These are phyloP conservation scores for Geotrichum cucujoidarum DNA, from an alignment of 1,139 yeast genomes.

Conservation along the genomic window DNA sequence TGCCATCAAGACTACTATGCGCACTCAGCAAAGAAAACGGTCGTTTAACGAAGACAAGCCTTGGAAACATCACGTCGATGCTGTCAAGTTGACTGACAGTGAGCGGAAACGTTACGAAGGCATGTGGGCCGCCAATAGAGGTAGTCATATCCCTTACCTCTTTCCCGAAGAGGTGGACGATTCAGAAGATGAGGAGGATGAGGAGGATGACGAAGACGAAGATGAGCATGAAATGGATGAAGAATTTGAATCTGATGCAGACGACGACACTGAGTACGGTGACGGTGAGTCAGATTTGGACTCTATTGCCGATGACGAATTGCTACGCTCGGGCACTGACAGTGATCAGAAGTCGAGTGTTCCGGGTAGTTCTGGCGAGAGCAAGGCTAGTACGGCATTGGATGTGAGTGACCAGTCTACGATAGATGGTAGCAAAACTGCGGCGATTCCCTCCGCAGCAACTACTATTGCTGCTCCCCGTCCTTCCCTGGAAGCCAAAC, in stretches of 20 bases:
- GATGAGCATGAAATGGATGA: slow-evolving; percentile 13
- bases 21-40: slow-evolving; percentile 50
- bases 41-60: slow-evolving; percentile 86
- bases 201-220: slow-evolving; percentile 18
- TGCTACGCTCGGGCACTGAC: neutral
- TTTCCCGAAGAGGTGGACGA: slow-evolving; percentile 29
- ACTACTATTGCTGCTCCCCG: neutral
- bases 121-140: slow-evolving; percentile 85
- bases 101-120: slow-evolving; percentile 90
- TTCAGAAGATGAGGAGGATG: slow-evolving; percentile 19
- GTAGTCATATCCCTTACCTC: slow-evolving; percentile 49
- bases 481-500: neutral
- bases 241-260: slow-evolving; percentile 16
- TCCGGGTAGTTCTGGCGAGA: neutral
- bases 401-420: neutral
- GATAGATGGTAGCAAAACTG: neutral
- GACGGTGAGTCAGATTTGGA: slow-evolving; percentile 21
- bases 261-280: slow-evolving; percentile 13
- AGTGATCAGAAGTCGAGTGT: neutral
- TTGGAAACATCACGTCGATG: slow-evolving; percentile 81
- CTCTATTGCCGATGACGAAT: neutral
- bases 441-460: neutral
- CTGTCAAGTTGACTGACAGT: slow-evolving; percentile 54
- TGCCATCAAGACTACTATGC: slow-evolving; percentile 56
- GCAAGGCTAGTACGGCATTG: neutral